Conservation (phyloP, 306 rosid genomes). For the Senna tora region DNA sequence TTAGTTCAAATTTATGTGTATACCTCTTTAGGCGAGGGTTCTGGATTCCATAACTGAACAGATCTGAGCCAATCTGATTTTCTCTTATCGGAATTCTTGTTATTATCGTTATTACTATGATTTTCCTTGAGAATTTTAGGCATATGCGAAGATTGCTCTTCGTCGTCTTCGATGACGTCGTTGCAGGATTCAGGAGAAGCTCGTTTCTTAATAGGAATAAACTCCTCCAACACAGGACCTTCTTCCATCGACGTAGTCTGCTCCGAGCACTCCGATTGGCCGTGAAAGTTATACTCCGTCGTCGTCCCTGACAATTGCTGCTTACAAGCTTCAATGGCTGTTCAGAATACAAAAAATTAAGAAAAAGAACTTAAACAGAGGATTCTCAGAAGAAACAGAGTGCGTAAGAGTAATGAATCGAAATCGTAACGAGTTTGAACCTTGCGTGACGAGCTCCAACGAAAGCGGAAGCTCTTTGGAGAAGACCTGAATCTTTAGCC, state of each 20-base stretch:
- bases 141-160: constrained; percentile 47
- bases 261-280: constrained; percentile 80
- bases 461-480: constrained; percentile 84
- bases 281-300: constrained; percentile 64
- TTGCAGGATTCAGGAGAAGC: constrained; percentile 45
- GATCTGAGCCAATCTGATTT: constrained; percentile 94
- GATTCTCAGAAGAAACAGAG: constrained; percentile 7
- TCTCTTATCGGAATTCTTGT: constrained; percentile 41
- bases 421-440: constrained; percentile 30
- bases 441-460: constrained; percentile 76
- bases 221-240: constrained; percentile 75
- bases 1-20: no score
- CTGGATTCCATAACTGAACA: constrained; percentile 83
- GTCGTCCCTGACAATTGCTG: constrained; percentile 62
- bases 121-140: constrained; percentile 23
- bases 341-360: neutral
- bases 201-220: constrained; percentile 70
- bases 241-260: constrained; percentile 71
- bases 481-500: constrained; percentile 70
- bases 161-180: constrained; percentile 4
- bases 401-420: neutral
- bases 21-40: constrained; percentile 65
- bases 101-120: neutral
- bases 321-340: constrained; percentile 76
- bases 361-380: neutral